phyloP scores from a whole-genome alignment of 208 protist species.

The Herpetomonas samuelpessoai region DNA sequence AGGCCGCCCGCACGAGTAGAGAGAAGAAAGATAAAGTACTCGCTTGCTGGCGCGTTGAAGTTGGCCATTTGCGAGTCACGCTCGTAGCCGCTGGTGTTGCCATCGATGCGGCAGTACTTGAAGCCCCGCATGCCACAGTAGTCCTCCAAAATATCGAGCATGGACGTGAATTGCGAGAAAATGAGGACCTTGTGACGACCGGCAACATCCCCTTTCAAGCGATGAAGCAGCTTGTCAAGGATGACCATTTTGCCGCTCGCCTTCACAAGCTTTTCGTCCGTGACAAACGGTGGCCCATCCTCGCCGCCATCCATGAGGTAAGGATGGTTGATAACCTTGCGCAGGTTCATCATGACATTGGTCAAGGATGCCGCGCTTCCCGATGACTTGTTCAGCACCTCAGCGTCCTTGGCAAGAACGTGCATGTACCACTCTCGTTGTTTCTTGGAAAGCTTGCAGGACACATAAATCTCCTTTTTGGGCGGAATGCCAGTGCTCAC shows the following conservation, averaged over 20 bases:
- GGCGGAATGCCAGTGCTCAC: conserved; percentile 96
- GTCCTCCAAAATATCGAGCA: conserved; percentile 92
- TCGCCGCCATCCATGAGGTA: conserved; percentile 96
- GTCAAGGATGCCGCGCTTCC: conserved; percentile 52
- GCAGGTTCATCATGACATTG: conserved; percentile 91
- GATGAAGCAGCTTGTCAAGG: conserved; percentile 93
- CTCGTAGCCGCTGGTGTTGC: conserved; percentile 82
- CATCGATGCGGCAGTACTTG: conserved; percentile 90
- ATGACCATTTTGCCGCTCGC: conserved; percentile 94
- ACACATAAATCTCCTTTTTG: conserved; percentile 98
- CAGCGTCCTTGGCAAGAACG: conserved; percentile 94
- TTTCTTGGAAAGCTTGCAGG: conserved; percentile 90
- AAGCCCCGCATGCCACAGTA: conserved; percentile 84
- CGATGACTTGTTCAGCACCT: conserved; percentile 90
- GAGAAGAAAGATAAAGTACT: conserved; percentile 97
- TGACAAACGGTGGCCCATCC: conserved; percentile 86
- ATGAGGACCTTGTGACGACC: conserved; percentile 96
- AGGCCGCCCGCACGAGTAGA: conserved; percentile 98
- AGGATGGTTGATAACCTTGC: conserved; percentile 95
- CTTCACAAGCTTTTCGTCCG: conserved; percentile 90
- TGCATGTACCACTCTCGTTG: conserved; percentile 96
- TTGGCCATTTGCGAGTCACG: conserved; percentile 92
- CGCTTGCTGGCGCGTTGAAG: conserved; percentile 91
- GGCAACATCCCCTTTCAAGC: conserved; percentile 58
- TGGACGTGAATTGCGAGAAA: conserved; percentile 97